A percentile compares a stretch with the other conserved stretches of the same genome.
These are phyloP conservation scores for Crithidia bombi DNA, from an alignment of 208 protist species.

Conservation along the genomic window DNA sequence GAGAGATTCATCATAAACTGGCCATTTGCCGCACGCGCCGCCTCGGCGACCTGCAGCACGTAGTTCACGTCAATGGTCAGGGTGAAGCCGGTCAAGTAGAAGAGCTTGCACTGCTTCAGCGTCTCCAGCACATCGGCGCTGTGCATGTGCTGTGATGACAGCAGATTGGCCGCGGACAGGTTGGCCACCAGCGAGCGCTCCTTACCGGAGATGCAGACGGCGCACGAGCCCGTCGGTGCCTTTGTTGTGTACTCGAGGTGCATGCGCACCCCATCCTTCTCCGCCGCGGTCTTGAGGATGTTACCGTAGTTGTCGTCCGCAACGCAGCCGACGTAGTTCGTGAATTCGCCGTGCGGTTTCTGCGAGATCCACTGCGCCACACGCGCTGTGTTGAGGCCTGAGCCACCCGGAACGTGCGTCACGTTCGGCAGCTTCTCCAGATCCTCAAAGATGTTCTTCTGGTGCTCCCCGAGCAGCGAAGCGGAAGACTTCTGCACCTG, in stretches of 20 bases:
- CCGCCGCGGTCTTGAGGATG: constrained; percentile 78
- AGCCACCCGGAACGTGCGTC: constrained; percentile 97
- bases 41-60: constrained; percentile 91
- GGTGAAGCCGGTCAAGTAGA: constrained; percentile 97
- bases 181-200: constrained; percentile 97
- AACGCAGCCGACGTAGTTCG: constrained; percentile 93
- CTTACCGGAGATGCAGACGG: constrained; percentile 94
- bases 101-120: constrained; percentile 52
- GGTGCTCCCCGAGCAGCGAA: constrained; percentile 94
- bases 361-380: constrained; percentile 94
- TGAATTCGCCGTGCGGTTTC: constrained; percentile 48
- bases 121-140: constrained; percentile 38
- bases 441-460: constrained; percentile 94
- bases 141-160: constrained; percentile 92
- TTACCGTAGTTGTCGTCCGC: constrained; percentile 95
- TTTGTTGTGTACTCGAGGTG: constrained; percentile 87
- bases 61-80: constrained; percentile 93
- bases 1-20: constrained; percentile 96
- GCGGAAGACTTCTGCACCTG: constrained; percentile 85
- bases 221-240: constrained; percentile 96
- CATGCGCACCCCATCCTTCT: constrained; percentile 92
- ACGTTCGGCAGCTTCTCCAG: constrained; percentile 72
- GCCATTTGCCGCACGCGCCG: constrained; percentile 86
- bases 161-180: constrained; percentile 97
- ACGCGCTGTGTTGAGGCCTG: constrained; percentile 97